Conservation (phyloP, 805 yeast genomes). For the Saccharomycopsis sp. region DNA sequence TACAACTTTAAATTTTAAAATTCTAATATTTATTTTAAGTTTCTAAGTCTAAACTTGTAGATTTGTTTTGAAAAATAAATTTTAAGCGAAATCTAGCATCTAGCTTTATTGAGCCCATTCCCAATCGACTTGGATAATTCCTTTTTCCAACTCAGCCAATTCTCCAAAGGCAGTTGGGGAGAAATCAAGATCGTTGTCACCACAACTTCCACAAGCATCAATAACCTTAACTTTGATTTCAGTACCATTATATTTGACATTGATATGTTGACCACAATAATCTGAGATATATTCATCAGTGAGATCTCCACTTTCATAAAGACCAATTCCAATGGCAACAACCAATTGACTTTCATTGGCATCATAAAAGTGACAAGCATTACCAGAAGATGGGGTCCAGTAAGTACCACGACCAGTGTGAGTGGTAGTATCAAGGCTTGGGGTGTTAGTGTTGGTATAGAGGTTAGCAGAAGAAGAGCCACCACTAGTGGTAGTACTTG, state of each 20-base stretch:
- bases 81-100: too few species aligned
- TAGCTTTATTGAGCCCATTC: too few species aligned
- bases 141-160: slow-evolving; percentile 42
- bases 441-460: slow-evolving; percentile 21
- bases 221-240: slow-evolving; percentile 46
- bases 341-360: slow-evolving; percentile 37
- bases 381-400: slow-evolving; percentile 29
- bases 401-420: slow-evolving; percentile 34
- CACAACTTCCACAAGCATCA: slow-evolving; percentile 49
- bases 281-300: slow-evolving; percentile 33
- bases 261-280: slow-evolving; percentile 43
- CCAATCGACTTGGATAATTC: slow-evolving; percentile 49
- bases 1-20: too few species aligned
- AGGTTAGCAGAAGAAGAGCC: too few species aligned
- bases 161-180: slow-evolving; percentile 48
- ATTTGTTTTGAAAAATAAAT: too few species aligned
- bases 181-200: slow-evolving; percentile 40
- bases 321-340: slow-evolving; percentile 38
- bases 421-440: slow-evolving; percentile 16
- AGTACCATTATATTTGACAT: slow-evolving; percentile 36
- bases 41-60: too few species aligned
- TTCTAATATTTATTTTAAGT: too few species aligned
- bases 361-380: slow-evolving; percentile 48
- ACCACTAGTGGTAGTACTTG: too few species aligned
- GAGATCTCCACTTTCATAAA: slow-evolving; percentile 29